A percentile compares a stretch with the other conserved stretches of the same genome.
These are phyloP conservation scores for Fusarium sp. DNA, from an alignment of 2,329 filamentous ascomycete species.

Conservation along the genomic window DNA sequence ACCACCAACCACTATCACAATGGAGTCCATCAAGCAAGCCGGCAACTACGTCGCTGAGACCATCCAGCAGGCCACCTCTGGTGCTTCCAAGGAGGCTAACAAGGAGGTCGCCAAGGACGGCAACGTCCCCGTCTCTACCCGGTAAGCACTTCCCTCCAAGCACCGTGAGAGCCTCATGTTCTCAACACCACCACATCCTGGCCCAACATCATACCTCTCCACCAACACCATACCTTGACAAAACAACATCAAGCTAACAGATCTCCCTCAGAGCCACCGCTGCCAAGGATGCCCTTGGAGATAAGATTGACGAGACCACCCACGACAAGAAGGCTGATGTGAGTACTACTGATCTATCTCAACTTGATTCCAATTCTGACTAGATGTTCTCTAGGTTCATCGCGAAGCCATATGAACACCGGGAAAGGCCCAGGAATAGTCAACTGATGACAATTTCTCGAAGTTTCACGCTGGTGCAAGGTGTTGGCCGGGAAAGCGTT, in stretches of 20 bases:
- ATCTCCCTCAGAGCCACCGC: slow-evolving; percentile 56
- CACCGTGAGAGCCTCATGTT: background rate
- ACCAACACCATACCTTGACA: rapidly evolving
- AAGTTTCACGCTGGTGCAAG: too few relatives aligned
- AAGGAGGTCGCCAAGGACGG: slow-evolving; percentile 75
- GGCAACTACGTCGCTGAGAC: slow-evolving; percentile 78
- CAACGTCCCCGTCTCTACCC: slow-evolving; percentile 66
- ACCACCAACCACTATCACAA: slow-evolving; percentile 53
- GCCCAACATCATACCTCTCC: too few relatives aligned
- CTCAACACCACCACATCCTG: background rate
- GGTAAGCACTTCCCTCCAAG: slow-evolving; percentile 56
- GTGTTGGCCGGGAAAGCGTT: too few relatives aligned
- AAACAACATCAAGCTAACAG: slow-evolving; percentile 48
- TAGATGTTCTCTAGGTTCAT: background rate
- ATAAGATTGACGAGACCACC: slow-evolving; percentile 61
- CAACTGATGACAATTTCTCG: too few relatives aligned
- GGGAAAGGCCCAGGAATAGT: background rate
- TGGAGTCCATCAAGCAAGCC: slow-evolving; percentile 70
- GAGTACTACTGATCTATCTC: background rate
- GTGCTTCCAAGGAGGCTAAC: slow-evolving; percentile 77
- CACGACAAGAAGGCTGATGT: slow-evolving; percentile 60
- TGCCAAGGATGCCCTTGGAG: slow-evolving; percentile 63
- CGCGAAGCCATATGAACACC: background rate
- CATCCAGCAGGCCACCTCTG: slow-evolving; percentile 68
- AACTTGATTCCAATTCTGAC: background rate